These are phyloP conservation scores for Mucor lusitanicus DNA, from an alignment of 371 early-diverging fungal genomes.

Conservation along the genomic window DNA sequence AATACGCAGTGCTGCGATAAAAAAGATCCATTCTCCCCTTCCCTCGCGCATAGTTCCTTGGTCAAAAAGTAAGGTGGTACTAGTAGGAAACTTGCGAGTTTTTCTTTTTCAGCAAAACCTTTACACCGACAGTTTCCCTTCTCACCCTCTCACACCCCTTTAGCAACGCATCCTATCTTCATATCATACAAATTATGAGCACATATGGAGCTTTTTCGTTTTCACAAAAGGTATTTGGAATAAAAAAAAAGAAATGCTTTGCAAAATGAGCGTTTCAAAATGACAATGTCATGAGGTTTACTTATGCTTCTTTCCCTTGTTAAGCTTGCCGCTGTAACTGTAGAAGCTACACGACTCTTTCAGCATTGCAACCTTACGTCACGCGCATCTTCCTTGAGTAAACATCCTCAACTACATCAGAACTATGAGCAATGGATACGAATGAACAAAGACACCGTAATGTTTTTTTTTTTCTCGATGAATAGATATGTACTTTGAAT, in stretches of 20 bases:
- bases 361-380: conserved; percentile 19
- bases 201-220: conserved; percentile 22
- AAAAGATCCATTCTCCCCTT: neutral
- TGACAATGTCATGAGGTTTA: neutral
- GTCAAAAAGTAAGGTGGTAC: neutral
- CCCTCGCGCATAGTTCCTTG: neutral
- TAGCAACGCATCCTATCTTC: neutral
- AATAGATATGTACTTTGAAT: neutral
- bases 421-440: conserved; percentile 21
- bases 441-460: conserved; percentile 22
- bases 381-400: conserved; percentile 3
- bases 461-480: neutral
- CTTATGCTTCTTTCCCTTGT: neutral
- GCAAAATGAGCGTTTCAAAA: no score
- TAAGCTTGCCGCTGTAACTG: conserved; percentile 22
- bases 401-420: conserved; percentile 5
- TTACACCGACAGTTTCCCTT: neutral
- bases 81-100: neutral
- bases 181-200: conserved; percentile 14
- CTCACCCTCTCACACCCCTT: neutral
- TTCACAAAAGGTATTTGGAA: conserved; percentile 22
- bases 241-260: neutral
- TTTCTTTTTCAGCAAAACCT: neutral
- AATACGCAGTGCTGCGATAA: neutral
- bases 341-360: conserved; percentile 27